Percentiles rank a stretch among this genome's conserved stretches.
Evolutionary conservation across 768 basidiomycete species (phyloP).

Genomic region (Lentinula raphanica): DNA sequence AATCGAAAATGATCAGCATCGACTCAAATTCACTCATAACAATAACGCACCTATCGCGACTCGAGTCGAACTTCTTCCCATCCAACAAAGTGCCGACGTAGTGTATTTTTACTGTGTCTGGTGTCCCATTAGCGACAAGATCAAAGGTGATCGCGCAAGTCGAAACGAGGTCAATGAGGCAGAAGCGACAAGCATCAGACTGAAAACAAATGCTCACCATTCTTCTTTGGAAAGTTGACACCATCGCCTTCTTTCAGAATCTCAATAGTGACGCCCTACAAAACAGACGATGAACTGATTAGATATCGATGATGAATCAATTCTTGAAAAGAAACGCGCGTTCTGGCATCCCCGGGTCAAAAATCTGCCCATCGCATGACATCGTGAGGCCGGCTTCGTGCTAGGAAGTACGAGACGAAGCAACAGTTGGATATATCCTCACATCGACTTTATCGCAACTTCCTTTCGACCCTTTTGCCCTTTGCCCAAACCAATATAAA

Average conservation of each 20-base stretch:
- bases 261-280: slow-evolving; percentile 69
- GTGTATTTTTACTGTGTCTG: slow-evolving; percentile 75
- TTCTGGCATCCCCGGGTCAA: neutral
- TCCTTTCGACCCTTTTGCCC: neutral
- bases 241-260: slow-evolving; percentile 57
- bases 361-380: neutral
- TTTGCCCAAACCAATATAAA: neutral
- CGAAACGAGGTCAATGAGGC: neutral
- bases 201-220: slow-evolving; percentile 43
- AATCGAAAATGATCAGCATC: neutral
- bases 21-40: neutral
- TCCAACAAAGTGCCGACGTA: slow-evolving; percentile 70
- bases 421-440: neutral
- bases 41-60: slow-evolving; percentile 60
- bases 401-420: neutral
- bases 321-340: too few species aligned
- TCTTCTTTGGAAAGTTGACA: slow-evolving; percentile 55
- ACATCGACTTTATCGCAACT: neutral
- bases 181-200: neutral
- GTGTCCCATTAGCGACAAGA: neutral
- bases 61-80: slow-evolving; percentile 72
- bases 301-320: too few species aligned
- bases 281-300: neutral
- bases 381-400: neutral
- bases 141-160: neutral